Conservation (phyloP, 2,329 filamentous ascomycete species). For the Dichotomopilus funicola region DNA sequence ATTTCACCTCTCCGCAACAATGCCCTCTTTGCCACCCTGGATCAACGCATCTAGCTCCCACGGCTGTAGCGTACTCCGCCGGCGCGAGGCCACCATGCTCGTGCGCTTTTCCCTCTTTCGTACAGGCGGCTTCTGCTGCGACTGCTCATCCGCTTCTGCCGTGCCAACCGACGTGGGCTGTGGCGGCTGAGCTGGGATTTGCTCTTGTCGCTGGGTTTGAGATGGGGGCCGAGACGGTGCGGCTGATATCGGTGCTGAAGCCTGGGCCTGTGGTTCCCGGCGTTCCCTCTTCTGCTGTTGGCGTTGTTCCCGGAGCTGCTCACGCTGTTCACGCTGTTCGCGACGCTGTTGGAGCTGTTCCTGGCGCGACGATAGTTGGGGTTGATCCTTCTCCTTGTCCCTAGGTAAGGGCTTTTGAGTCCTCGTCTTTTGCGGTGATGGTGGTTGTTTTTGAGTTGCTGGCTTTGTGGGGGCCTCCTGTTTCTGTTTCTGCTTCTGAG, state of each 20-base stretch:
- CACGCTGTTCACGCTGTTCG: too few species aligned
- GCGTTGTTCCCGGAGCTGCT: background rate
- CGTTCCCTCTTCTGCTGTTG: background rate
- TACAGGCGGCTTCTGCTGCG: background rate
- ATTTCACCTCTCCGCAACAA: constrained; percentile 12
- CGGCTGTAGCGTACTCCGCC: constrained; percentile 68
- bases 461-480: constrained; percentile 3
- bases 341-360: too few species aligned
- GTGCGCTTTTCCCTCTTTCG: constrained; percentile 46
- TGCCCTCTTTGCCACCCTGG: constrained; percentile 11
- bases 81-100: constrained; percentile 52
- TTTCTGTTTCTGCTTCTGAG: constrained; percentile 9
- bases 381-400: too few species aligned
- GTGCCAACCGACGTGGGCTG: background rate
- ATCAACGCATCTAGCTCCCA: constrained; percentile 67
- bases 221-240: constrained; percentile 1
- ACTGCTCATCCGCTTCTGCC: background rate
- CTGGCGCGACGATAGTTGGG: too few species aligned
- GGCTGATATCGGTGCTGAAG: constrained; percentile 5
- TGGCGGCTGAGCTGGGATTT: constrained; percentile 16
- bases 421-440: background rate
- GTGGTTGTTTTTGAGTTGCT: background rate
- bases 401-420: too few species aligned
- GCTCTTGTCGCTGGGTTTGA: constrained; percentile 4
- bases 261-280: background rate